Conservation (phyloP, 2,329 filamentous ascomycete species). For the Fusarium graminum region DNA sequence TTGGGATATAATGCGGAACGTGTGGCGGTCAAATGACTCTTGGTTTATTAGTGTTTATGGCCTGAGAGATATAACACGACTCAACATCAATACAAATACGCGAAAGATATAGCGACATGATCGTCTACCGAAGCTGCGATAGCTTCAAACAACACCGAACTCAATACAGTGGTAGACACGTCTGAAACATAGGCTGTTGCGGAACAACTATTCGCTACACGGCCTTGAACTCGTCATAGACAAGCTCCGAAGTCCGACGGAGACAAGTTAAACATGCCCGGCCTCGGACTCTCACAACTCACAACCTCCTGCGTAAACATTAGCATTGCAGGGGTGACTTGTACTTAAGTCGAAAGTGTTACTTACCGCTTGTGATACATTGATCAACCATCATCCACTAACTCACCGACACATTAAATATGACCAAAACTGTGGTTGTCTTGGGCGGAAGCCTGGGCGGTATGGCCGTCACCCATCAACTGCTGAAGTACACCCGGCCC, state of each 20-base stretch:
- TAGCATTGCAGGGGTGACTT: constrained; percentile 4
- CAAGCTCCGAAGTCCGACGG: constrained; percentile 25
- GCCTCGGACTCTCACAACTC: constrained; percentile 14
- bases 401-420: constrained; percentile 40
- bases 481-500: constrained; percentile 65
- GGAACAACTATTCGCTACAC: constrained; percentile 11
- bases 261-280: constrained; percentile 17
- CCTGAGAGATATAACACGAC: background rate
- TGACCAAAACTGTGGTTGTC: constrained; percentile 67
- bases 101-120: background rate
- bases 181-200: constrained; percentile 26
- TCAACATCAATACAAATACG: background rate
- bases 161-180: background rate
- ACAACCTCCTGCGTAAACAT: constrained; percentile 4
- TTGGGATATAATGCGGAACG: background rate
- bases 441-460: constrained; percentile 68
- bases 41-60: background rate
- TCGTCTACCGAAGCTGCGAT: constrained; percentile 1
- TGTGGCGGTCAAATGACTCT: background rate
- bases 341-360: background rate
- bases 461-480: constrained; percentile 65
- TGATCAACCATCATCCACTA: background rate
- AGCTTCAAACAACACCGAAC: background rate
- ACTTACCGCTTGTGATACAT: background rate
- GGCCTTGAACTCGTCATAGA: constrained; percentile 40